Conservation (phyloP, 768 basidiomycete genomes). For the Leucocoprinus birnbaumii region DNA sequence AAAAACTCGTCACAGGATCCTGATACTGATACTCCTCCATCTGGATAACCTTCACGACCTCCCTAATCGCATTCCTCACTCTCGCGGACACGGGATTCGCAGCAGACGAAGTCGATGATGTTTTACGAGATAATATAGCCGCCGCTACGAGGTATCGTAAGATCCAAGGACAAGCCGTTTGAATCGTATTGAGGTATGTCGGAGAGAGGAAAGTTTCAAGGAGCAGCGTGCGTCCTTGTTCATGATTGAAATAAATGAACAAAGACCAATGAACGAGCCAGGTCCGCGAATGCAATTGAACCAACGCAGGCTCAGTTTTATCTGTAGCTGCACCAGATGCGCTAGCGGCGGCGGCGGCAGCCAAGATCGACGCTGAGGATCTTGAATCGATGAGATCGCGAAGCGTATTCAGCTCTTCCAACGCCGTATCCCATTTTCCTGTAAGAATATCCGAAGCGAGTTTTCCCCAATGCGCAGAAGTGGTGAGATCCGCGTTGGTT, state of each 20-base stretch:
- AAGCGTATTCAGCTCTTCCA: slow-evolving; percentile 94
- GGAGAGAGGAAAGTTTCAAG: slow-evolving; percentile 97
- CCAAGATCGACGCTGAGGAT: slow-evolving; percentile 46
- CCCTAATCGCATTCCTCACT: slow-evolving; percentile 84
- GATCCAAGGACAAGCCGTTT: slow-evolving; percentile 93
- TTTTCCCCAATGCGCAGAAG: slow-evolving; percentile 98
- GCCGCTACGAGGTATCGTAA: slow-evolving; percentile 93
- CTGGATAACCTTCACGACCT: slow-evolving; percentile 91
- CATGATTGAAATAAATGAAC: slow-evolving; percentile 98
- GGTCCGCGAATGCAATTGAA: slow-evolving; percentile 89
- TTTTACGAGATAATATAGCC: slow-evolving; percentile 86
- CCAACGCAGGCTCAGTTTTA: slow-evolving; percentile 64
- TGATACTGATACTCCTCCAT: slow-evolving; percentile 95
- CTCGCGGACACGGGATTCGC: slow-evolving; percentile 54
- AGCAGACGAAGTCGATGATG: slow-evolving; percentile 44
- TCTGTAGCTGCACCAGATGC: slow-evolving; percentile 19
- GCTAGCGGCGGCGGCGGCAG: slow-evolving; percentile 27
- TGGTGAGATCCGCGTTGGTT: slow-evolving; percentile 88
- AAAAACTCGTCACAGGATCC: slow-evolving; percentile 90
- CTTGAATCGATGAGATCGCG: slow-evolving; percentile 89
- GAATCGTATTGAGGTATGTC: slow-evolving; percentile 97
- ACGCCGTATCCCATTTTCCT: slow-evolving; percentile 92
- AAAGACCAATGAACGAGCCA: slow-evolving; percentile 98
- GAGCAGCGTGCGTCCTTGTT: slow-evolving; percentile 84
- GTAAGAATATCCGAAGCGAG: slow-evolving; percentile 94